These are phyloP conservation scores for Tolypocladium endophyticum DNA, from an alignment of 2,329 filamentous ascomycete species.

Conservation along the genomic window DNA sequence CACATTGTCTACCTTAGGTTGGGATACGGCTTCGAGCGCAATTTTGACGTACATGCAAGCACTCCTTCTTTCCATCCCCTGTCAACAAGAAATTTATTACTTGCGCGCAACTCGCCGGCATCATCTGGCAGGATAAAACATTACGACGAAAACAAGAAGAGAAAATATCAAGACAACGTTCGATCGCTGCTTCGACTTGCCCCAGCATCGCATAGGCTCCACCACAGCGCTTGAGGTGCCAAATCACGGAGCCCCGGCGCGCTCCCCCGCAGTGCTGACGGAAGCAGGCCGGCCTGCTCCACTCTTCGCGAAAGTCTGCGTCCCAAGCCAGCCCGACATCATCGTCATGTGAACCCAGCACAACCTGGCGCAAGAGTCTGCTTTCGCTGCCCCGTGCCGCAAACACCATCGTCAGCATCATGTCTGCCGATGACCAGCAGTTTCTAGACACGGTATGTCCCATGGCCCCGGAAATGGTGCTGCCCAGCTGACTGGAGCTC, in stretches of 20 bases:
- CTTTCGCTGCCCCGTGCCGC: background rate
- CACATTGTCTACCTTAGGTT: no score
- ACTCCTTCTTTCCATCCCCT: no score
- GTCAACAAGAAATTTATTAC: no score
- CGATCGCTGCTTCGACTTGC: background rate
- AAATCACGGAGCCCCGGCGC: constrained; percentile 5
- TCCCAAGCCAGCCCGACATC: background rate
- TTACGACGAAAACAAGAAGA: no score
- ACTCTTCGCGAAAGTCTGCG: background rate
- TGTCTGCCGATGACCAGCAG: constrained; percentile 72
- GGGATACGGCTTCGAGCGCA: no score
- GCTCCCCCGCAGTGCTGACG: background rate
- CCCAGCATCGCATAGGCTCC: background rate
- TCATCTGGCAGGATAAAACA: no score
- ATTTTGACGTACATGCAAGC: no score
- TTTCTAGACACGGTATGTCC: constrained; percentile 63
- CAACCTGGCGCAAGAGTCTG: background rate
- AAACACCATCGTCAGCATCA: constrained; percentile 26
- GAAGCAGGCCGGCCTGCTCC: background rate
- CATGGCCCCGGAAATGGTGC: background rate
- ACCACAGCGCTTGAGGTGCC: background rate
- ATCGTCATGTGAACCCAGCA: constrained; percentile 3
- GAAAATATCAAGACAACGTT: background rate
- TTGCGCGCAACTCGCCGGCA: no score
- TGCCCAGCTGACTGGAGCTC: constrained; percentile 1